These are phyloP conservation scores for Myochromella boudieri DNA, from an alignment of 768 basidiomycete species.

Conservation along the genomic window DNA sequence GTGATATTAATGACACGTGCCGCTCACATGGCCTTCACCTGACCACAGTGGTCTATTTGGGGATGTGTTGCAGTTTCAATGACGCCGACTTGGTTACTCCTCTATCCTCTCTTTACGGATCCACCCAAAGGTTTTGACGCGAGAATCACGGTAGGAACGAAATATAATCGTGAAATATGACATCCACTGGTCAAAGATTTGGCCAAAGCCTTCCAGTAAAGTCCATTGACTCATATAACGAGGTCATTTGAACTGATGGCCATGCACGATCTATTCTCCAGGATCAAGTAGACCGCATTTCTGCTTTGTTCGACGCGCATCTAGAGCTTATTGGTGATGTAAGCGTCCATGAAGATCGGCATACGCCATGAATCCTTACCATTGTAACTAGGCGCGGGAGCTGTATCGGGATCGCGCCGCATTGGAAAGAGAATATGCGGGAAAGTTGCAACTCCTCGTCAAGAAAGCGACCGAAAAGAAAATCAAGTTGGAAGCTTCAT, in stretches of 20 bases:
- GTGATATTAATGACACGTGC: no score
- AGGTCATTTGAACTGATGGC: constrained; percentile 3
- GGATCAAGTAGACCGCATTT: constrained; percentile 75
- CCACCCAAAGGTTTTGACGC: no score
- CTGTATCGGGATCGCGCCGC: constrained; percentile 63
- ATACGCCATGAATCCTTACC: neutral
- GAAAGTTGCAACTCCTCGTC: constrained; percentile 62
- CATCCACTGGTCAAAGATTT: constrained; percentile 35
- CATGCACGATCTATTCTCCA: constrained; percentile 28
- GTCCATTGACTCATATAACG: constrained; percentile 10
- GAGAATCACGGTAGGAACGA: no score
- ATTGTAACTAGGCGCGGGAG: constrained; percentile 63
- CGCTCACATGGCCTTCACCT: no score
- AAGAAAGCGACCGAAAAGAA: constrained; percentile 76
- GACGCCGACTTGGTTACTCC: no score
- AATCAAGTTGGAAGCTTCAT: constrained; percentile 47
- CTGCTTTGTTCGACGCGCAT: constrained; percentile 57
- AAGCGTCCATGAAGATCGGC: constrained; percentile 20
- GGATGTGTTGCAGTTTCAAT: no score
- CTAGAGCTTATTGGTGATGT: constrained; percentile 68
- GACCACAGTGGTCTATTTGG: no score
- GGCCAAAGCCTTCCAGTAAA: constrained; percentile 57
- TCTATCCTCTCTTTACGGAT: no score
- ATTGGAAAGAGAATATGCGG: constrained; percentile 79
- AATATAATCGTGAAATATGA: constrained; percentile 2